These are phyloP conservation scores for Backusella sp. DNA, from an alignment of 192 early-diverging fungal genomes.

Conservation along the genomic window DNA sequence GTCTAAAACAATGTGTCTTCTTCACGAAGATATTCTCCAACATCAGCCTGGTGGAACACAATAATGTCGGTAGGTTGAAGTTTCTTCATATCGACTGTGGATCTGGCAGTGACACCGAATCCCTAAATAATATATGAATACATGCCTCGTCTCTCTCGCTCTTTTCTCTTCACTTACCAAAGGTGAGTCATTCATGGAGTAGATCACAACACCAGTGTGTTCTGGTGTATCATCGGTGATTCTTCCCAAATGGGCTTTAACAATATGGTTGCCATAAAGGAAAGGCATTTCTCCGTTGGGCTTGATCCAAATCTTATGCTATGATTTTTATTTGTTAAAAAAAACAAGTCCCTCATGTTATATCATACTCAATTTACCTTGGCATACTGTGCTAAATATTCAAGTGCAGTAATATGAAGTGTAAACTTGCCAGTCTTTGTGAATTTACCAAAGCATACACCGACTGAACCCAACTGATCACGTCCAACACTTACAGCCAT, in stretches of 20 bases:
- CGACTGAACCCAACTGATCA: conserved; percentile 86
- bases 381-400: conserved; percentile 92
- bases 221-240: conserved; percentile 98
- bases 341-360: background rate
- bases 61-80: conserved; percentile 92
- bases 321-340: conserved; percentile 5
- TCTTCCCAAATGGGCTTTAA: conserved; percentile 95
- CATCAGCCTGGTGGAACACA: conserved; percentile 97
- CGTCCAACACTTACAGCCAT: conserved; percentile 79
- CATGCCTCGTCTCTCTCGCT: background rate
- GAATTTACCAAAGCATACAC: conserved; percentile 99
- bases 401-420: conserved; percentile 91
- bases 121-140: conserved; percentile 46
- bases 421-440: conserved; percentile 97
- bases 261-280: conserved; percentile 96
- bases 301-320: conserved; percentile 99
- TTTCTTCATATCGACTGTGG: conserved; percentile 89
- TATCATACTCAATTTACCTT: conserved; percentile 50
- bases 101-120: conserved; percentile 95
- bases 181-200: conserved; percentile 91
- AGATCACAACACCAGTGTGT: conserved; percentile 95
- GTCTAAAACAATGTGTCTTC: conserved; percentile 72
- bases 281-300: conserved; percentile 99
- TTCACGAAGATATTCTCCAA: conserved; percentile 92
- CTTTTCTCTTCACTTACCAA: conserved; percentile 43